Conservation (phyloP, 148 eudicot genomes). For the Rheum nobile region DNA sequence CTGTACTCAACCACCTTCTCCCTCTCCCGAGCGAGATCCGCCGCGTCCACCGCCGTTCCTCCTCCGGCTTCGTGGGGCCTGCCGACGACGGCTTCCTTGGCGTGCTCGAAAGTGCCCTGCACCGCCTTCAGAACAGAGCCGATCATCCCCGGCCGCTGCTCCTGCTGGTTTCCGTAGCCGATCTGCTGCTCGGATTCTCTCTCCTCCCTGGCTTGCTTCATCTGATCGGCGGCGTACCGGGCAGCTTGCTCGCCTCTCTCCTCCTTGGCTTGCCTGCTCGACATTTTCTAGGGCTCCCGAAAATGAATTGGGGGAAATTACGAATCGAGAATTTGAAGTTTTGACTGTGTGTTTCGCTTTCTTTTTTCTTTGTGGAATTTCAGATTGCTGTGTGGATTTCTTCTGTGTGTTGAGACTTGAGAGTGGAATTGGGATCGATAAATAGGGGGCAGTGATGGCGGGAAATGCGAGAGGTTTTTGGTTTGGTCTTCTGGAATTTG, state of each 20-base stretch:
- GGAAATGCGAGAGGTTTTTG: not conserved
- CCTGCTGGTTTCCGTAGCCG: not conserved
- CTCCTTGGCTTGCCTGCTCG: constrained; percentile 24
- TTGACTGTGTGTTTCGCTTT: too few species aligned
- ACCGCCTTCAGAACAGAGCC: constrained; percentile 31
- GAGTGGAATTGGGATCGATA: not conserved
- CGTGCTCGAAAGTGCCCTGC: constrained; percentile 24
- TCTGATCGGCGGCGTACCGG: constrained; percentile 25
- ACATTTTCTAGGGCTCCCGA: constrained; percentile 11
- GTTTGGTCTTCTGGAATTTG: not conserved
- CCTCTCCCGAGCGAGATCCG: constrained; percentile 7
- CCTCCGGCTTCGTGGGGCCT: constrained; percentile 14
- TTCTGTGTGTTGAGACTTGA: not conserved
- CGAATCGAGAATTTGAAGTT: too few species aligned
- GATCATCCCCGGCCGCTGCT: constrained; percentile 21
- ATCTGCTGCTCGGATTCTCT: not conserved
- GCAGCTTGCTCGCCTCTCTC: constrained; percentile 24
- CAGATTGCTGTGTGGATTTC: not conserved
- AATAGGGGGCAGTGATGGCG: not conserved
- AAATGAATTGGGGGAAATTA: not conserved
- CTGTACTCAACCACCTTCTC: constrained; percentile 10
- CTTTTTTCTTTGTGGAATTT: not conserved
- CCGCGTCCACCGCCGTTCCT: not conserved
- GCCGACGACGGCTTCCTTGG: constrained; percentile 23
- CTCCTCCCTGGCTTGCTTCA: constrained; percentile 20